These are phyloP conservation scores for Raphidocelis subcapitata DNA, from an alignment of 139 green algal species.

Conservation along the genomic window DNA sequence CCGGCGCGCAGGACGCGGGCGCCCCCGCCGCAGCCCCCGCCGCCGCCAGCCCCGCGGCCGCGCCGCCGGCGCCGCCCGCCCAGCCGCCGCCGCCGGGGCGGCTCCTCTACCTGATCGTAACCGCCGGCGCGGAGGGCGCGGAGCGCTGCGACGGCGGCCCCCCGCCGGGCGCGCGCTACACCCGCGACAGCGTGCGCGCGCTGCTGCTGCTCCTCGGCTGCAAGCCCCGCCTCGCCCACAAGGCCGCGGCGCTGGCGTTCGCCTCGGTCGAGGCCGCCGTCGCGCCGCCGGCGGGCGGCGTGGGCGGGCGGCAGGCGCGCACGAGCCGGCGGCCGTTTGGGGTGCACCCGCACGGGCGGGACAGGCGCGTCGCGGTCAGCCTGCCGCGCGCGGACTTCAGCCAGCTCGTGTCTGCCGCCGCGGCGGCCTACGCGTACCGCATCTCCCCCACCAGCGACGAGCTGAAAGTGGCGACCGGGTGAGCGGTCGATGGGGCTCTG, in stretches of 20 bases:
- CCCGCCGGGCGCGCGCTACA: conserved; percentile 61
- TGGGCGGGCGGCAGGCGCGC: not conserved
- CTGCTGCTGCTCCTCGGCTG: conserved; percentile 78
- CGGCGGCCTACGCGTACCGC: conserved; percentile 46
- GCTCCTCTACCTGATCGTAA: not conserved
- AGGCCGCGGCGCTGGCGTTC: conserved; percentile 38
- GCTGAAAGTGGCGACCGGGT: conserved; percentile 51
- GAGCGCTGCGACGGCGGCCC: not conserved
- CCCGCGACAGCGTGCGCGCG: conserved; percentile 53
- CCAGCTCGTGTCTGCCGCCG: conserved; percentile 36
- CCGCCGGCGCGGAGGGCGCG: not conserved
- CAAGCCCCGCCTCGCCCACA: conserved; percentile 75
- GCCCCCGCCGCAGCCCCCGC: not conserved
- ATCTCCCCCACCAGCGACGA: conserved; percentile 39
- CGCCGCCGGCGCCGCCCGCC: not conserved
- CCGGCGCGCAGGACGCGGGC: not conserved
- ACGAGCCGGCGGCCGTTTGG: not conserved
- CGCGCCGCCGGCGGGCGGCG: not conserved
- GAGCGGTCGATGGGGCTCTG: too few relatives aligned
- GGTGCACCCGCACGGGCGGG: conserved; percentile 21
- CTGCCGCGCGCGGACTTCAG: conserved; percentile 43
- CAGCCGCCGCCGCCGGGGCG: too few relatives aligned
- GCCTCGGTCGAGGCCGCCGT: conserved; percentile 18
- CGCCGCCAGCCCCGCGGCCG: not conserved
- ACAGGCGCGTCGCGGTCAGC: conserved; percentile 17